Evolutionary conservation across 139 green algal genomes (phyloP), one percentile per base, ranked within the genome.

Genomic region (Cymbomonas tetramitiformis): DNA sequence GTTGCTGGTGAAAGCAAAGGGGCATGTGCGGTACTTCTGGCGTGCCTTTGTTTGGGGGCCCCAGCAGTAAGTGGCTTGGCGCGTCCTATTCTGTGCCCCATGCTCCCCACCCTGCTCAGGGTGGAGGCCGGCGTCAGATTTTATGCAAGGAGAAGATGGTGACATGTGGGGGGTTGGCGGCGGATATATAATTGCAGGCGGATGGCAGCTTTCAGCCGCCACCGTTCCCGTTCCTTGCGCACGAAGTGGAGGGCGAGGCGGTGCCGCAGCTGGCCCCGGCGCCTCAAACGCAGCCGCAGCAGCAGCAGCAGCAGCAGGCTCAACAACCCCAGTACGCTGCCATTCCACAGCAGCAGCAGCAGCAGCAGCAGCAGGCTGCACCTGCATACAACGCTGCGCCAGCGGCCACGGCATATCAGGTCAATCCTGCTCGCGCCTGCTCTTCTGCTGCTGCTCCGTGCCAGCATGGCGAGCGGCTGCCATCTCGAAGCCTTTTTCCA

Each of bases 341-440:
- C n/a, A 4, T 12, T 18, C 23, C 39, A 24, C 39, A 43, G 34
- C 54, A 48, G 48, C 41, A 64, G 6, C 47, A 47, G 29, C 40
- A 63, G 59, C 62, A 52, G 36, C 58, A 51, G 19, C 40, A 36
- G 19, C 26, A 34, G 2, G 31, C 53, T 19, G 34, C 38, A 2
- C 25, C 56, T 25, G 53, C 32, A 25, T 31, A 44, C 30, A 28
- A 38, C 10, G 43, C 62, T 18, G 51, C 43, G 29, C 61, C 30
- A 0, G 51, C 30, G 2, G 54, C 34, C n/a, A n/a, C n/a, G n/a
- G n/a, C n/a, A n/a, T n/a, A n/a, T n/a, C n/a, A n/a, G n/a, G n/a
- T n/a, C n/a, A n/a, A n/a, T n/a, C n/a, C n/a, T n/a, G n/a, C n/a
- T n/a, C n/a, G n/a, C n/a, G n/a, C n/a, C n/a, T n/a, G n/a, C n/a